phyloP scores from a whole-genome alignment of 75 land plant genomes.

The Larix kaempferi region DNA sequence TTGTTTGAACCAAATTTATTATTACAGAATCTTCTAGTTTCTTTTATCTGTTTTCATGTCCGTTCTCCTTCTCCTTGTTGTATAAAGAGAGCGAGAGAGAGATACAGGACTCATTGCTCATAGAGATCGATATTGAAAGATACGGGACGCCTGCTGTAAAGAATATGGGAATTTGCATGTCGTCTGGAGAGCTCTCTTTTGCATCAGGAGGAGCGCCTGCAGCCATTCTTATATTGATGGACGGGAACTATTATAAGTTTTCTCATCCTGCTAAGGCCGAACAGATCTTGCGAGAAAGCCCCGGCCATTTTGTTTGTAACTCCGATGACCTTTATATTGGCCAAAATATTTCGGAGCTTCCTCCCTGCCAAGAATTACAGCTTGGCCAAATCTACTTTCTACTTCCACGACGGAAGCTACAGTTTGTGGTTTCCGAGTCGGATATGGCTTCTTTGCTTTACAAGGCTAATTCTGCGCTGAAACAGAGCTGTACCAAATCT shows the following conservation, averaged over 20 bases:
- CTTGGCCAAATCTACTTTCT: constrained; percentile 45
- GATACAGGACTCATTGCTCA: no score
- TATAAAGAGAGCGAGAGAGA: no score
- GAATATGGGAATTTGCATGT: constrained; percentile 9
- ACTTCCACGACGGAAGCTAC: constrained; percentile 27
- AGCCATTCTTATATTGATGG: neutral
- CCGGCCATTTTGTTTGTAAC: constrained; percentile 26
- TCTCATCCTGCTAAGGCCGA: neutral
- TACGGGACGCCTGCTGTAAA: no score
- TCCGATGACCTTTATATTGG: constrained; percentile 37
- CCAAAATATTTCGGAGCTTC: constrained; percentile 28
- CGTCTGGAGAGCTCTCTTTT: neutral
- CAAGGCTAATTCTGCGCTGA: constrained; percentile 28
- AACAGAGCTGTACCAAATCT: neutral
- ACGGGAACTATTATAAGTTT: neutral
- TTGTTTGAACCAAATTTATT: no score
- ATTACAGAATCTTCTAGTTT: no score
- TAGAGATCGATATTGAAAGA: no score
- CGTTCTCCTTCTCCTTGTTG: no score
- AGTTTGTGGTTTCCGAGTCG: constrained; percentile 17
- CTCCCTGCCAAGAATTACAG: constrained; percentile 15
- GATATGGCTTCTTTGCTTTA: constrained; percentile 46
- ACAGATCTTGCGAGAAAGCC: neutral
- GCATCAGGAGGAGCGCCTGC: neutral
- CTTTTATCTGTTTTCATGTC: no score